Percentiles rank a stretch among this genome's conserved stretches.
phyloP scores from a whole-genome alignment of 768 basidiomycete species.

The Boletus rufocinnamomeus region DNA sequence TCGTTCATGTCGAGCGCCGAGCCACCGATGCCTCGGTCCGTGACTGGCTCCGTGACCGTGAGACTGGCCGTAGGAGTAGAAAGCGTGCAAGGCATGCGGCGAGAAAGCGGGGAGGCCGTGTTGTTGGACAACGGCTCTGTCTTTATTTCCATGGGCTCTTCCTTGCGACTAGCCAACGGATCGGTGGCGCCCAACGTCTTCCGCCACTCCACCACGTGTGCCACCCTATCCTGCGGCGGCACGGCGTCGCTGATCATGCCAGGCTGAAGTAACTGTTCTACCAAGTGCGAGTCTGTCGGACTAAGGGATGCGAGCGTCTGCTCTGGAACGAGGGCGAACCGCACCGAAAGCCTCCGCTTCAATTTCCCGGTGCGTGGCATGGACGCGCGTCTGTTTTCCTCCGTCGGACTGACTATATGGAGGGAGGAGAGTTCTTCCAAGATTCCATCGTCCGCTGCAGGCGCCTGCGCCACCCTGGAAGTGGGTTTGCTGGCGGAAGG shows the following conservation, averaged over 20 bases:
- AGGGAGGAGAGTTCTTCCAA: constrained; percentile 50
- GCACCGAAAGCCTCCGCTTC: constrained; percentile 33
- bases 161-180: constrained; percentile 34
- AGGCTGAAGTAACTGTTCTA: constrained; percentile 48
- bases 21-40: constrained; percentile 36
- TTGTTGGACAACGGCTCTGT: neutral
- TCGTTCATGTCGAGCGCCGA: constrained; percentile 27
- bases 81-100: constrained; percentile 60
- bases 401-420: constrained; percentile 36
- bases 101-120: constrained; percentile 24
- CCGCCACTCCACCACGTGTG: constrained; percentile 30
- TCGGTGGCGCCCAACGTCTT: constrained; percentile 37
- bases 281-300: constrained; percentile 46
- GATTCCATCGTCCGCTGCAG: constrained; percentile 32
- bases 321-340: constrained; percentile 34
- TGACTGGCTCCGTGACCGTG: constrained; percentile 28
- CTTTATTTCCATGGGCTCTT: constrained; percentile 30
- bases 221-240: constrained; percentile 31
- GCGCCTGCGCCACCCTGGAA: neutral
- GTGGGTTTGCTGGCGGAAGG: constrained; percentile 12
- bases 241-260: constrained; percentile 37
- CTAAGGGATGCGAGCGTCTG: constrained; percentile 55
- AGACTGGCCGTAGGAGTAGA: constrained; percentile 47
- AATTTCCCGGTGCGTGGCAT: constrained; percentile 7
- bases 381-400: constrained; percentile 15